These are phyloP conservation scores for Haematococcus lacustris DNA, from an alignment of 139 green algal genomes.

Conservation along the genomic window DNA sequence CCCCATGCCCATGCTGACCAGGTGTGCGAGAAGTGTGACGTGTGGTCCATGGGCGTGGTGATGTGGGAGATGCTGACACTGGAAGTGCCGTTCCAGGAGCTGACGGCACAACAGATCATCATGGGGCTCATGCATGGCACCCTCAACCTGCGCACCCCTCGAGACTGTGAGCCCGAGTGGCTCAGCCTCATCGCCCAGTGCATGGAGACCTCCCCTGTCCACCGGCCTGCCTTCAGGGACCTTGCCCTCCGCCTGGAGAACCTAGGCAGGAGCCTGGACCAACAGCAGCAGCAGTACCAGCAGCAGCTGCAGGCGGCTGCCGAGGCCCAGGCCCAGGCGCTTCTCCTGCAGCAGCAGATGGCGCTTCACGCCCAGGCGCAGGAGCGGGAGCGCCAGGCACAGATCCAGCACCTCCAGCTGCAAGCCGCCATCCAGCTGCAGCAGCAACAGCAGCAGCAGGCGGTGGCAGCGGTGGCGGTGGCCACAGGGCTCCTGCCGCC, in stretches of 20 bases:
- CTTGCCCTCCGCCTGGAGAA: slow-evolving; percentile 26
- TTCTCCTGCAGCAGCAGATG: background rate
- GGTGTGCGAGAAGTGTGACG: slow-evolving; percentile 51
- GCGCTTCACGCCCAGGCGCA: background rate
- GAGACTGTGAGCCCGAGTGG: slow-evolving; percentile 73
- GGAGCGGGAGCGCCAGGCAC: background rate
- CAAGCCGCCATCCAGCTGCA: background rate
- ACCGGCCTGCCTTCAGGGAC: slow-evolving; percentile 54
- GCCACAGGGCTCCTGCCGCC: no score
- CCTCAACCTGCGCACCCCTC: slow-evolving; percentile 55
- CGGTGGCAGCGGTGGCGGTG: background rate
- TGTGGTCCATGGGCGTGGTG: slow-evolving; percentile 57
- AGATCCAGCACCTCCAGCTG: background rate
- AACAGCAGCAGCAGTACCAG: background rate
- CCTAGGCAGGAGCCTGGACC: background rate
- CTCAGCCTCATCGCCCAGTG: slow-evolving; percentile 61
- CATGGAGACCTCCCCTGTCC: slow-evolving; percentile 58
- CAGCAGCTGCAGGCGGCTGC: background rate
- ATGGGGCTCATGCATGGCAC: slow-evolving; percentile 39
- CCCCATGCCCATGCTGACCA: no score
- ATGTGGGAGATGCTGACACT: slow-evolving; percentile 62
- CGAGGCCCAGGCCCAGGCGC: background rate
- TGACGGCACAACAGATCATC: slow-evolving; percentile 66
- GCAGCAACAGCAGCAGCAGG: background rate
- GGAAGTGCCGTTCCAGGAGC: slow-evolving; percentile 43